Evolutionary conservation across 331 rosid genomes (phyloP).

Genomic region (Malus hybrid): DNA sequence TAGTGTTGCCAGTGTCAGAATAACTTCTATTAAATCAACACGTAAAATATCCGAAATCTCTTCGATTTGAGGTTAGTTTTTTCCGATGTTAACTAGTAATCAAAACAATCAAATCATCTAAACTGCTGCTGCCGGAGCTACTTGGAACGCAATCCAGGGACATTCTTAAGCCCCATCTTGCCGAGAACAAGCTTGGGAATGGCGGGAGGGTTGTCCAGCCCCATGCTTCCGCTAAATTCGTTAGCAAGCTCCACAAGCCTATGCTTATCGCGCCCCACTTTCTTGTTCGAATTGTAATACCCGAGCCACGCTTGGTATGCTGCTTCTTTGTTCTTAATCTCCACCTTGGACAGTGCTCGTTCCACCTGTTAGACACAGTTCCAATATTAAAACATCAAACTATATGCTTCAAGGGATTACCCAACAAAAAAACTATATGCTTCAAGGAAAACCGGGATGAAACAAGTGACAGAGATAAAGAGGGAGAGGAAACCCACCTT

Average conservation of each 20-base stretch:
- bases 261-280: conserved; percentile 56
- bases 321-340: conserved; percentile 77
- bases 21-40: too few species aligned
- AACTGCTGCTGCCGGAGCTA: conserved; percentile 11
- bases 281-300: conserved; percentile 78
- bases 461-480: neutral
- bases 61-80: neutral
- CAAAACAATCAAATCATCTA: neutral
- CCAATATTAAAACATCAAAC: neutral
- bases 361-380: conserved; percentile 47
- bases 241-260: conserved; percentile 85
- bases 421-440: too few species aligned
- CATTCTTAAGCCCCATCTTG: conserved; percentile 82
- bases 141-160: conserved; percentile 80
- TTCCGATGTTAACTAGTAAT: too few species aligned
- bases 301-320: conserved; percentile 99
- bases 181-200: conserved; percentile 65
- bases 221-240: conserved; percentile 89
- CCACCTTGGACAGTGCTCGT: conserved; percentile 57
- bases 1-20: too few species aligned
- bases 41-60: neutral
- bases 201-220: conserved; percentile 82
- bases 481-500: conserved; percentile 41
- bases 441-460: neutral
- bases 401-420: neutral